Percentiles rank a stretch among this genome's conserved stretches.
These are phyloP conservation scores for Helicostylum pulchrum DNA, from an alignment of 192 early-diverging fungal genomes.

Conservation along the genomic window DNA sequence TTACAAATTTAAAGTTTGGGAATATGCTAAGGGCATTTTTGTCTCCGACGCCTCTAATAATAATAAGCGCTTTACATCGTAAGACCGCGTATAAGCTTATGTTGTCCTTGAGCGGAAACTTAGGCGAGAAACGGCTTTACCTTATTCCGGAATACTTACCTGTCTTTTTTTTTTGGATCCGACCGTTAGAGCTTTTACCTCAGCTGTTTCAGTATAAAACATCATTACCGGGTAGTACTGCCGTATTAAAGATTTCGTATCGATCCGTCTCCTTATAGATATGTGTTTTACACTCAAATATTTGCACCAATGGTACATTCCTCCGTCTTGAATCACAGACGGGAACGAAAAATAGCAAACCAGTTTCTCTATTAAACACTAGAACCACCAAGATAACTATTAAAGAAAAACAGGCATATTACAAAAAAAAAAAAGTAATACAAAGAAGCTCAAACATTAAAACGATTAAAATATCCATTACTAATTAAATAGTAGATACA, in stretches of 20 bases:
- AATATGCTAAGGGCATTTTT: constrained; percentile 75
- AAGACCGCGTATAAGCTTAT: constrained; percentile 70
- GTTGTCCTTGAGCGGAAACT: constrained; percentile 80
- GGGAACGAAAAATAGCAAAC: constrained; percentile 34
- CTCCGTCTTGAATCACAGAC: constrained; percentile 83
- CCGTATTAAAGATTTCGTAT: constrained; percentile 32
- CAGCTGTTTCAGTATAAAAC: constrained; percentile 46
- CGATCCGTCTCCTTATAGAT: constrained; percentile 59
- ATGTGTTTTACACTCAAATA: constrained; percentile 61
- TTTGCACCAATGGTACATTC: constrained; percentile 78
- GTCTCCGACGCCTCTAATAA: constrained; percentile 79
- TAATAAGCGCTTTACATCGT: constrained; percentile 78
- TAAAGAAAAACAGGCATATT: too few species aligned
- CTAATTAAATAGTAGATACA: too few species aligned
- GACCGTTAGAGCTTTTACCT: constrained; percentile 68
- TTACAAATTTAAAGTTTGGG: constrained; percentile 77
- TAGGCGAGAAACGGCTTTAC: constrained; percentile 80
- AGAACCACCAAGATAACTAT: too few species aligned
- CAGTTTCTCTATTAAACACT: constrained; percentile 65
- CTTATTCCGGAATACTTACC: constrained; percentile 81
- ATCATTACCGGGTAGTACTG: constrained; percentile 55
- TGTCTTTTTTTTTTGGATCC: constrained; percentile 78
- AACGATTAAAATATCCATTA: too few species aligned
- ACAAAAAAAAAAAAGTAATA: too few species aligned
- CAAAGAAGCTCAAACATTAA: too few species aligned